These are phyloP conservation scores for Glaciozyma martinii DNA, from an alignment of 768 basidiomycete species.

Conservation along the genomic window DNA sequence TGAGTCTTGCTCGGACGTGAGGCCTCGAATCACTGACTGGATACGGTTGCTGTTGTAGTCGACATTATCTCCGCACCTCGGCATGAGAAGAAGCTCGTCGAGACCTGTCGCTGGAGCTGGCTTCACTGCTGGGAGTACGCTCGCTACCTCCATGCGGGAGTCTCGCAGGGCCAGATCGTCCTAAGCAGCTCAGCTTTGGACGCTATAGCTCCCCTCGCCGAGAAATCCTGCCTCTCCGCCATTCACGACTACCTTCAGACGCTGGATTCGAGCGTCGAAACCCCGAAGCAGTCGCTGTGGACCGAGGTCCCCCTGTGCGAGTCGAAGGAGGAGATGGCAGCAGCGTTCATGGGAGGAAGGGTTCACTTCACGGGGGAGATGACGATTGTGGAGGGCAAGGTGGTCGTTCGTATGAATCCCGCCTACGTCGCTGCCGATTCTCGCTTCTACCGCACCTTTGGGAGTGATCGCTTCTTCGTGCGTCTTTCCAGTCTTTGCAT, in stretches of 20 bases:
- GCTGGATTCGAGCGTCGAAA: neutral
- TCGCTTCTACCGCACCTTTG: constrained; percentile 9
- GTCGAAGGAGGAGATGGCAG: constrained; percentile 9
- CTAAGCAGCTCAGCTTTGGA: neutral
- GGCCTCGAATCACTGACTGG: too few relatives aligned
- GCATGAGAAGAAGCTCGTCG: neutral
- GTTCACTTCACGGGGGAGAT: constrained; percentile 16
- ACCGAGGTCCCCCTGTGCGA: constrained; percentile 13
- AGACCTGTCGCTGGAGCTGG: constrained; percentile 7
- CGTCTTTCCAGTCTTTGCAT: too few relatives aligned
- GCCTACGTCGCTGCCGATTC: neutral
- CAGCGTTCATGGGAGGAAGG: constrained; percentile 5
- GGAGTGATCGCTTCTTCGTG: constrained; percentile 17
- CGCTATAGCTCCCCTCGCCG: neutral
- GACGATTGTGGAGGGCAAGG: too few relatives aligned
- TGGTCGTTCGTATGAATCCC: too few relatives aligned
- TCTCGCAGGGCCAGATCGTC: constrained; percentile 1
- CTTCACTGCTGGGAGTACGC: constrained; percentile 18
- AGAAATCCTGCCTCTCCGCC: neutral
- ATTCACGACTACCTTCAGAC: neutral
- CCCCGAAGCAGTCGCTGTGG: constrained; percentile 5
- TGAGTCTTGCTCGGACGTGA: too few relatives aligned
- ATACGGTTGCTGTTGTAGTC: too few relatives aligned
- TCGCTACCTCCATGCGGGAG: constrained; percentile 14
- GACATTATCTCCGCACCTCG: too few relatives aligned